A percentile compares a stretch with the other conserved stretches of the same genome.
Evolutionary conservation across 306 rosid species (phyloP).

Genomic region (Mimosa pudica): DNA sequence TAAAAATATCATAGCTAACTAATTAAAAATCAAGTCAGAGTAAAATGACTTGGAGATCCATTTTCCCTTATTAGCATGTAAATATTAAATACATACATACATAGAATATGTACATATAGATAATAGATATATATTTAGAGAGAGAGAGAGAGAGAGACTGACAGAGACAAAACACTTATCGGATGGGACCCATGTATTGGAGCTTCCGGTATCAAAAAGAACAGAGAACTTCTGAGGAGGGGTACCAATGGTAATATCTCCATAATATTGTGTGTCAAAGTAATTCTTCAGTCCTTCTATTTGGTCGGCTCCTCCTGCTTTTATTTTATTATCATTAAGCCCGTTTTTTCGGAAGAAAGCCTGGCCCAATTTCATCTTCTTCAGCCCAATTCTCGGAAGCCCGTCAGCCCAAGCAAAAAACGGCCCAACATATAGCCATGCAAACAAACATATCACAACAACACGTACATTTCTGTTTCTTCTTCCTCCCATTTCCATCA

Average conservation of each 20-base stretch:
- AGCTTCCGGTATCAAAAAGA: slow-evolving; percentile 90
- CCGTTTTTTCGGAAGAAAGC: slow-evolving; percentile 50
- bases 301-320: slow-evolving; percentile 60
- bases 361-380: slow-evolving; percentile 58
- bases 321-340: slow-evolving; percentile 28
- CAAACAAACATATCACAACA: slow-evolving; percentile 41
- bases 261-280: slow-evolving; percentile 93
- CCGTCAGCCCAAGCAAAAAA: slow-evolving; percentile 55
- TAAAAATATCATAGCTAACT: too few relatives aligned
- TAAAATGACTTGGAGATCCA: too few relatives aligned
- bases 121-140: too few relatives aligned
- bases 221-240: slow-evolving; percentile 84
- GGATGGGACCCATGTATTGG: slow-evolving; percentile 97
- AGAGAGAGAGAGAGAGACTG: slow-evolving; percentile 29
- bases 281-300: slow-evolving; percentile 72
- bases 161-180: slow-evolving; percentile 71
- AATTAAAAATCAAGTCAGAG: too few relatives aligned
- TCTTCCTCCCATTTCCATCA: slow-evolving; percentile 50
- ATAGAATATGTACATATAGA: too few relatives aligned
- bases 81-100: too few relatives aligned
- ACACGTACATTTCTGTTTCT: slow-evolving; percentile 23
- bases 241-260: slow-evolving; percentile 81
- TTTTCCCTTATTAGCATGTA: too few relatives aligned
- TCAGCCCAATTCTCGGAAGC: slow-evolving; percentile 71
- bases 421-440: slow-evolving; percentile 45